Evolutionary conservation across 2,329 filamentous ascomycete genomes (phyloP).

Genomic region (Seiridium cupressi): DNA sequence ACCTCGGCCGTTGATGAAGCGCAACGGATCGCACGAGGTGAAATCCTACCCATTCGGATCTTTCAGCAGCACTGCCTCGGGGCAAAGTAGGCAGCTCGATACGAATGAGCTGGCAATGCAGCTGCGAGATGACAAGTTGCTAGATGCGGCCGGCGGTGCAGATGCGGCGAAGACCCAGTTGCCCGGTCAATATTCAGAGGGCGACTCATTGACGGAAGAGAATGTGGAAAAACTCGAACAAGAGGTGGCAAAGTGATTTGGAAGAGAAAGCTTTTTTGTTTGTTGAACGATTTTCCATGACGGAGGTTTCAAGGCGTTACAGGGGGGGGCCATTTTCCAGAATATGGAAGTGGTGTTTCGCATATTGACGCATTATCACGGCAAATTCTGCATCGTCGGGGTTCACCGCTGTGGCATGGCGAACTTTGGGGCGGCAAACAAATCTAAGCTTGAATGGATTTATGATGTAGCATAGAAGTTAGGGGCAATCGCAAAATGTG

Average conservation of each 20-base stretch:
- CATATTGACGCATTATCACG: background rate
- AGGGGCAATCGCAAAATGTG: too few species aligned
- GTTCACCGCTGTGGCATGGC: background rate
- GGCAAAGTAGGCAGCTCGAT: conserved; percentile 29
- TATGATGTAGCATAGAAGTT: background rate
- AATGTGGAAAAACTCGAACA: conserved; percentile 48
- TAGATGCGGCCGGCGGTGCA: conserved; percentile 41
- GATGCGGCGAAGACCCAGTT: conserved; percentile 21
- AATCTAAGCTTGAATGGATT: background rate
- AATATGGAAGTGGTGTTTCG: background rate
- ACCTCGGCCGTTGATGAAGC: conserved; percentile 35
- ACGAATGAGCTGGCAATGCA: conserved; percentile 37
- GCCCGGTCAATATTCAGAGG: conserved; percentile 26
- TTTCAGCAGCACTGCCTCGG: background rate
- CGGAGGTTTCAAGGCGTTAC: background rate
- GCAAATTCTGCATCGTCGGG: background rate
- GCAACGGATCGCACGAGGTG: conserved; percentile 34
- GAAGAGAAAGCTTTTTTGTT: too few species aligned
- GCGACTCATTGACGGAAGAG: conserved; percentile 51
- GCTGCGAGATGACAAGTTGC: conserved; percentile 44
- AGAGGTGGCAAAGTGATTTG: conserved; percentile 17
- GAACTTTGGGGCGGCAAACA: too few species aligned
- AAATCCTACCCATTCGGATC: conserved; percentile 39
- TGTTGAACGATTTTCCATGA: too few species aligned
- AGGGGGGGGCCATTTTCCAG: background rate